Conservation (phyloP, 108 stramenopile genomes). For the Schizochytrium sp. region DNA sequence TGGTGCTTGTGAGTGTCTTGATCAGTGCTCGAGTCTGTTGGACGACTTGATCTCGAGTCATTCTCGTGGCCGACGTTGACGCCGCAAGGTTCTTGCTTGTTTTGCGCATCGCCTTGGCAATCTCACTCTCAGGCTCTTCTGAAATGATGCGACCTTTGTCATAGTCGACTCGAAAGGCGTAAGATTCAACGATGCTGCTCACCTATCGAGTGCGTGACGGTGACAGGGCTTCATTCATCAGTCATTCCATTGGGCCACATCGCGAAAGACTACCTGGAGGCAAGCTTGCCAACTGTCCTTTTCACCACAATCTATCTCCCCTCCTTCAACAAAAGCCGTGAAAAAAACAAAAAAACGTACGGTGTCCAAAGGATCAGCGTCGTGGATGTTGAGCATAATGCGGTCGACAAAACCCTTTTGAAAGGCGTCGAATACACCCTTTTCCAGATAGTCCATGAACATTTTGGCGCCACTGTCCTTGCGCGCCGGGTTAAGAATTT, state of each 20-base stretch:
- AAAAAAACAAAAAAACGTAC: background rate
- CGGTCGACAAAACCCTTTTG: background rate
- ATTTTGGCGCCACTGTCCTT: background rate
- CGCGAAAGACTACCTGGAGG: background rate
- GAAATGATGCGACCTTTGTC: background rate
- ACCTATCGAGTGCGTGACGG: background rate
- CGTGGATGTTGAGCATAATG: background rate
- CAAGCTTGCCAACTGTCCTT: background rate
- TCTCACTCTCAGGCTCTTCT: background rate
- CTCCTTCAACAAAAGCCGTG: too few species aligned
- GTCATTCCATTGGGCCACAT: too few species aligned
- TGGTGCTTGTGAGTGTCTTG: background rate
- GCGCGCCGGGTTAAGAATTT: background rate
- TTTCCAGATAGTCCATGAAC: conserved; percentile 3
- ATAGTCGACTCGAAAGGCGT: background rate
- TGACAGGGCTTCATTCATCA: background rate
- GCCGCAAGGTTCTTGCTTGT: background rate
- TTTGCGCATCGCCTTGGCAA: background rate
- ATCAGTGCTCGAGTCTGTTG: background rate
- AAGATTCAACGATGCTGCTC: background rate
- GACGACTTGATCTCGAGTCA: background rate
- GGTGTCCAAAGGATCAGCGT: background rate
- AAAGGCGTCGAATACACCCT: background rate
- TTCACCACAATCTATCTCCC: too few species aligned
- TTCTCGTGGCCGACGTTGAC: background rate